These are phyloP conservation scores for Diutina siamensis DNA, from an alignment of 1,139 yeast species.

Conservation along the genomic window DNA sequence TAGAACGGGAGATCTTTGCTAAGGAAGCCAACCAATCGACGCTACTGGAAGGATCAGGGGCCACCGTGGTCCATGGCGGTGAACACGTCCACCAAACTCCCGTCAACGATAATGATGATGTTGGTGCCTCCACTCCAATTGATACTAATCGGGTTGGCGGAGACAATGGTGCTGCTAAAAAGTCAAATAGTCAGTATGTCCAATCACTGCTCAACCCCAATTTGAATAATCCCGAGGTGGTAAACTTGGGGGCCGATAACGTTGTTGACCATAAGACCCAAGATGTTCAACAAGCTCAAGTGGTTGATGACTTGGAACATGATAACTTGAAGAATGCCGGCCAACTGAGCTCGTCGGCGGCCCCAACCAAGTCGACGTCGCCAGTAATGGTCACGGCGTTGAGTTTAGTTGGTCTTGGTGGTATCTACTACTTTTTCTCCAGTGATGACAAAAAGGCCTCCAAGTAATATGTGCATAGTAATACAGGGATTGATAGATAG, in stretches of 20 bases:
- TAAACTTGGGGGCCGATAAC: conserved; percentile 23
- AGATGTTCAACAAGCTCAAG: conserved; percentile 18
- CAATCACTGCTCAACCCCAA: conserved; percentile 33
- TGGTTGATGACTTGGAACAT: conserved; percentile 30
- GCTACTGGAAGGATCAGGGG: conserved; percentile 34
- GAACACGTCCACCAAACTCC: conserved; percentile 29
- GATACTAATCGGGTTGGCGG: conserved; percentile 10
- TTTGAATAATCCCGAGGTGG: conserved; percentile 27
- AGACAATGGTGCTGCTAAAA: conserved; percentile 7
- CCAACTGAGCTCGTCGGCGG: too few relatives aligned
- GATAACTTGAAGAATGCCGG: conserved; percentile 2
- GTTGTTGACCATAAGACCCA: conserved; percentile 28
- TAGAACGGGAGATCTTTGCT: conserved; percentile 30
- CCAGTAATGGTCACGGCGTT: neutral
- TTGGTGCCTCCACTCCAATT: conserved; percentile 16
- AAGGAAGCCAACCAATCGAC: conserved; percentile 27
- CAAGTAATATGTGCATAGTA: too few relatives aligned
- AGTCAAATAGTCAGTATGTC: conserved; percentile 16
- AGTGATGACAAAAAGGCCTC: neutral
- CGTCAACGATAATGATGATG: conserved; percentile 15
- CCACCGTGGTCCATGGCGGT: conserved; percentile 34
- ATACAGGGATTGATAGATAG: too few relatives aligned
- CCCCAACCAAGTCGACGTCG: neutral
- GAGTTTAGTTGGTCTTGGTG: neutral
- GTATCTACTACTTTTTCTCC: neutral